Evolutionary conservation across 1,284 basidiomycete genomes (phyloP), one percentile per base, ranked within the genome.

Genomic region (Bjerkandera adusta): DNA sequence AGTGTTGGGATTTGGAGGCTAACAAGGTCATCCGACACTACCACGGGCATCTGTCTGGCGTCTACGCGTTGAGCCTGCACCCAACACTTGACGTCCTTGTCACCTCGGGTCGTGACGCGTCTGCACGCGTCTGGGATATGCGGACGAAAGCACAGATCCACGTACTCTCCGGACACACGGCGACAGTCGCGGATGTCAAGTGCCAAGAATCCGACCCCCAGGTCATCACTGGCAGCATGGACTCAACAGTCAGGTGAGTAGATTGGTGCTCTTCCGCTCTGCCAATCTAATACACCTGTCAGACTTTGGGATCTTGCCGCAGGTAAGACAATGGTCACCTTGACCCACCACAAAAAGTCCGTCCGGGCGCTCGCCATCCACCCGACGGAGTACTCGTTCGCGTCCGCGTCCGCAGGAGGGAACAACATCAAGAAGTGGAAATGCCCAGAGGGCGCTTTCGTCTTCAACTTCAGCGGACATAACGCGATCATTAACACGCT

Each of bases 391-490:
- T 99, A 93, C 70, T 89, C 86, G 32, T 99, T 99, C 60, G 96
- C 93, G 5, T 89, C 89, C 1, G 96, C 91, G 34, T 94, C 91
- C 6, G 89, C 95, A 0, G 96, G 96, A 11, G 94, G 93, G 0
- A 97, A 97, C 72, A 98, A 98, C 67, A 97, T 99, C 72, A 99
- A 99, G 68, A 97, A 97, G 65, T 99, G 96, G 96, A 95, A 96
- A 61, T 98, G 92, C 60, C 96, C 96, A 10, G 93, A 98, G 54
- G 97, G 97, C 33, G 72, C 81, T 1, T 96, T 99, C 57, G 92
- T 98, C 6, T 90, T 88, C 76, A 97, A 97, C 72, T 97, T 98
- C 67, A 79, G 83, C 44, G 94, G 95, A 0, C 96, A 98, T 65
- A 94, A 97, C 54, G 91, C 93, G 1, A 97, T 98, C 66, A 92